Conservation (phyloP, 2,329 filamentous ascomycete species). For the Myrmaecium sp. region DNA sequence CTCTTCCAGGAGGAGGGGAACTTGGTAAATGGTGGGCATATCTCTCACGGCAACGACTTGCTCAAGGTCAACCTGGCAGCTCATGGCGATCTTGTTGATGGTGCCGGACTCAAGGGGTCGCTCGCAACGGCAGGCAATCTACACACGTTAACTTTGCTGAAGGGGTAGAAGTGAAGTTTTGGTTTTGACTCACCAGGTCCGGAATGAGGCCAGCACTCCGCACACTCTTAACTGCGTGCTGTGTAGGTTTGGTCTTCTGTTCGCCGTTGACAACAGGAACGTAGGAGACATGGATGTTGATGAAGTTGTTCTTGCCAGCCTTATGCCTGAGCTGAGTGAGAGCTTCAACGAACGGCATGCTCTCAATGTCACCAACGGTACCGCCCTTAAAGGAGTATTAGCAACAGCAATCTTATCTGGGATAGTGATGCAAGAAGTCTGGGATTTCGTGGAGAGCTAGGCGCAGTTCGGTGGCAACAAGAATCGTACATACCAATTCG, state of each 20-base stretch:
- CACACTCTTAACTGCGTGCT: constrained; percentile 71
- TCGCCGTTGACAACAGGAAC: constrained; percentile 62
- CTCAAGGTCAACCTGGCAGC: constrained; percentile 70
- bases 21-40: constrained; percentile 82
- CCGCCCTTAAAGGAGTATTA: too few species aligned
- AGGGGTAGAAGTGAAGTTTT: not conserved
- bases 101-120: constrained; percentile 54
- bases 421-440: too few species aligned
- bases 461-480: constrained; percentile 8
- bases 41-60: constrained; percentile 81
- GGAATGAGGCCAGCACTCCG: constrained; percentile 56
- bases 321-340: constrained; percentile 60
- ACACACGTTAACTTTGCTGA: constrained; percentile 1
- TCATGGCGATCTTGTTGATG: constrained; percentile 73
- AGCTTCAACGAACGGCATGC: constrained; percentile 74
- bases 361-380: constrained; percentile 69
- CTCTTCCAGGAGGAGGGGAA: constrained; percentile 76
- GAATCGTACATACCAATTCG: constrained; percentile 14
- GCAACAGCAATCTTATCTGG: too few species aligned
- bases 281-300: constrained; percentile 78
- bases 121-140: constrained; percentile 90
- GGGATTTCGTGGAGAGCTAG: too few species aligned
- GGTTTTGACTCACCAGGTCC: constrained; percentile 38
- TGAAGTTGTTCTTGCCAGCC: constrained; percentile 61
- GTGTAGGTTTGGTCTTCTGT: constrained; percentile 95